phyloP scores from a whole-genome alignment of 441 rosid genomes.

The Gossypium gossypioides region DNA sequence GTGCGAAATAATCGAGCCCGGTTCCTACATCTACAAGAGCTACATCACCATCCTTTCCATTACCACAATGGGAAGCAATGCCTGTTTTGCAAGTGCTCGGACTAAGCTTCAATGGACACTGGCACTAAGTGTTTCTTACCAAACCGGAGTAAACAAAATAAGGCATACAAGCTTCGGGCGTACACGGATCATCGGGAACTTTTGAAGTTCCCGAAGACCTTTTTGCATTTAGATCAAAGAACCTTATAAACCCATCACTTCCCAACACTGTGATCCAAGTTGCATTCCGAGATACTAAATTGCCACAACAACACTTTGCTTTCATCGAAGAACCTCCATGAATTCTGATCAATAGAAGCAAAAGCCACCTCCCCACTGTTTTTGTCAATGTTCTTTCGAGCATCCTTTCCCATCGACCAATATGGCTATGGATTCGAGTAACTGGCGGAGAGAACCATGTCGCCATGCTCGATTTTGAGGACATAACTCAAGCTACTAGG shows the following conservation, averaged over 20 bases:
- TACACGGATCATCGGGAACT: constrained; percentile 55
- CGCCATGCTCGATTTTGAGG: constrained; percentile 45
- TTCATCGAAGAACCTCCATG: constrained; percentile 66
- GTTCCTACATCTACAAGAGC: constrained; percentile 46
- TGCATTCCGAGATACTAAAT: constrained; percentile 36
- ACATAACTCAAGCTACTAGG: constrained; percentile 42
- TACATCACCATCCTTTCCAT: constrained; percentile 22
- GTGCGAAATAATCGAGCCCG: constrained; percentile 52
- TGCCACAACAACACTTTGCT: constrained; percentile 43
- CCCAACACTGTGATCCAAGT: constrained; percentile 67
- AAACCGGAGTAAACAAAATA: constrained; percentile 39
- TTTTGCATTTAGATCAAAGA: constrained; percentile 32
- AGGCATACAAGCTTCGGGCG: constrained; percentile 61
- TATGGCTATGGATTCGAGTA: constrained; percentile 58
- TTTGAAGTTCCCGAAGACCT: constrained; percentile 28
- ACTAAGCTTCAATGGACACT: constrained; percentile 47
- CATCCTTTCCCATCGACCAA: constrained; percentile 60
- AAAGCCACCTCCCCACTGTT: constrained; percentile 31
- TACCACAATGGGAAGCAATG: constrained; percentile 41
- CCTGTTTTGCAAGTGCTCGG: constrained; percentile 42
- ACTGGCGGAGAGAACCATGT: constrained; percentile 56
- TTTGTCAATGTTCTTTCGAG: constrained; percentile 33
- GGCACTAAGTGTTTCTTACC: constrained; percentile 36
- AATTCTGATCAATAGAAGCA: constrained; percentile 45
- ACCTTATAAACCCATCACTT: constrained; percentile 46